These are phyloP conservation scores for Pyrus betulifolia DNA, from an alignment of 306 rosid genomes.

Conservation along the genomic window DNA sequence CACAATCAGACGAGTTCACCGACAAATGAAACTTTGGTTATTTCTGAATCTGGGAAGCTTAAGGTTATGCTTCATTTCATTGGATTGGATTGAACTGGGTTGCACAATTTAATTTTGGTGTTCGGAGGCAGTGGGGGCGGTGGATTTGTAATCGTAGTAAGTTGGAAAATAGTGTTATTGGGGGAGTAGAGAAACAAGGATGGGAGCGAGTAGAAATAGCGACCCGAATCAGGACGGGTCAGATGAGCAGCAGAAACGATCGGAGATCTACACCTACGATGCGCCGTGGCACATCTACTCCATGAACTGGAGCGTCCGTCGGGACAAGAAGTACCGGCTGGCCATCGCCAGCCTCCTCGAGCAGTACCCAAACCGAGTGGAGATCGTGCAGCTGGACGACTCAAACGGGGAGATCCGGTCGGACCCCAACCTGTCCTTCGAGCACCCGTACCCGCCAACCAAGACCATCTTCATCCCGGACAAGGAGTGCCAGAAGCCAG, in stretches of 20 bases:
- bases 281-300: conserved; percentile 97
- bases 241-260: conserved; percentile 94
- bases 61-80: background rate
- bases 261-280: conserved; percentile 96
- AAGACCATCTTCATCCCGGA: conserved; percentile 91
- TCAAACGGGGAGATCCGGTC: conserved; percentile 89
- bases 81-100: background rate
- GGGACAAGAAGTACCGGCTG: conserved; percentile 86
- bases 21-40: background rate
- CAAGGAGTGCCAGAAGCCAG: conserved; percentile 87
- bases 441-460: conserved; percentile 93
- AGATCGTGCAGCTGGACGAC: conserved; percentile 94
- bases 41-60: background rate
- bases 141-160: background rate
- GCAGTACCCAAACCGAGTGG: conserved; percentile 71
- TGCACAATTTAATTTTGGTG: background rate
- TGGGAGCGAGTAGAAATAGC: conserved; percentile 75
- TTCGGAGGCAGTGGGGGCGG: background rate
- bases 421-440: conserved; percentile 79
- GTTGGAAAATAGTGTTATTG: background rate
- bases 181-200: background rate
- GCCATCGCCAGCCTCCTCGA: conserved; percentile 84
- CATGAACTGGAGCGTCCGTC: conserved; percentile 99
- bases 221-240: conserved; percentile 66
- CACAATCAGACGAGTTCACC: no score